Base-by-base conservation (phyloP, 768 basidiomycete species). In the Albatrellus ellisii region DNA sequence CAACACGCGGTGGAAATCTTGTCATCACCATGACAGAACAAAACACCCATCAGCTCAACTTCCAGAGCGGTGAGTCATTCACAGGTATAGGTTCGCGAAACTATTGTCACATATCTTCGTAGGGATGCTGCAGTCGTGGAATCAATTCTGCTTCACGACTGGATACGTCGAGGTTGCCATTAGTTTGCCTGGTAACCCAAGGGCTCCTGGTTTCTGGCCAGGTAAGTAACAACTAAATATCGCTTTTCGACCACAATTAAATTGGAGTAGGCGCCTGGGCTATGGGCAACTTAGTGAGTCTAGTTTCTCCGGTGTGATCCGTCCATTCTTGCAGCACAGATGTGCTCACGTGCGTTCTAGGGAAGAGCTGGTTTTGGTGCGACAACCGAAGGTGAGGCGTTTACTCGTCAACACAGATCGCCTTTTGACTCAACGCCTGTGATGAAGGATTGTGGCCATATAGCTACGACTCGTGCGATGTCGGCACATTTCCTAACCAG, bases 111-210 rank as follows among this genome's bases (percentile, higher is more conserved):
- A 6, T 4, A 9, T 17, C 10, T 29, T 26, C 14, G 6, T 18
- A 51, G 49, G 47, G 27, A 80, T 81, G 79, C 41, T 91, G 8
- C 77, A 82, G 50, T 72, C 78, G 10, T 95, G 92, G 91, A 94
- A 95, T 62, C 88, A 95, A 61, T 61, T 95, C 42, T 98, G 92
- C 62, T 95, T 91, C 62, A 92, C 79, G 12, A 89, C 88, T 0
- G 90, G 88, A 2, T 90, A 91, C 55, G 65, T 97, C 43, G 95
- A 95, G 61, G 75, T 81, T 2, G 72, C 68, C n/a, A 52, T 88
- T 15, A 85, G 81, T 55, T 56, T 88, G 50, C 85, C 87, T 14
- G 87, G 85, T 4, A 59, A 64, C 9, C 63, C 70, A 1, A 48
- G 54, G 29, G 66, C 69, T 12, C 72, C 80, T 9, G 90, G 90